Evolutionary conservation across 1,139 yeast genomes (phyloP), one percentile per base, ranked within the genome.

Genomic region (Magnusiomyces tetraspermus): DNA sequence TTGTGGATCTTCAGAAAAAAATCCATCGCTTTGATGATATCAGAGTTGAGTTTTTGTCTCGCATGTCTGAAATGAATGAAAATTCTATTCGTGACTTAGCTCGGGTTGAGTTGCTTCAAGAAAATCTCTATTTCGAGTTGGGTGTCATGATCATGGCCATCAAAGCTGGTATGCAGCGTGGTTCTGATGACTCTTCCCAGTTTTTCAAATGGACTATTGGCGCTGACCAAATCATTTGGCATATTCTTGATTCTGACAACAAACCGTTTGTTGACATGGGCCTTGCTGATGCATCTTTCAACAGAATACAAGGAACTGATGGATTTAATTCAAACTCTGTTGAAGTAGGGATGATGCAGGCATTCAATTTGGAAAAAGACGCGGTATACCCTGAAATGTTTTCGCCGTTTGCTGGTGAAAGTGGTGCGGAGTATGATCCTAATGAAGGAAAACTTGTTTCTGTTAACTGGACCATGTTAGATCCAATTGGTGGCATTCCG

Each of bases 401-500:
- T 36, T 72, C 83, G 0, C 90, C 92, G 1, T 72, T 63, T 52
- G 56, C 66, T 40, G 59, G 57, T 2, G 57, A 56, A 19, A 59
- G 58, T 24, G 59, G 55, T 11, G 58, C 58, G 19, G 57, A 53
- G 11, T 56, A 59, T 45, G 69, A 72, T 11, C 48, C 55, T n/a
- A 52, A 53, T 2, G 58, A 57, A 41, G 57, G 57, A 26, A 66
- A 69, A 51, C 65, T 86, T 58, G 71, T 86, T 13, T 67, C 72
- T 38, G 71, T 85, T 50, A 72, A 75, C 17, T 89, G 97, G 97
- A 76, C 78, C 8, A 75, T 83, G 76, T 72, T 84, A 48, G 82
- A 79, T 41, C 87, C 95, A 0, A 85, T 89, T 52, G 97, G 96
- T 3, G 97, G 97, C 2, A 89, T 89, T 48, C 76, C 83, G 0